Base-by-base conservation (phyloP, 768 basidiomycete species). In the Leccinum arenicola region DNA sequence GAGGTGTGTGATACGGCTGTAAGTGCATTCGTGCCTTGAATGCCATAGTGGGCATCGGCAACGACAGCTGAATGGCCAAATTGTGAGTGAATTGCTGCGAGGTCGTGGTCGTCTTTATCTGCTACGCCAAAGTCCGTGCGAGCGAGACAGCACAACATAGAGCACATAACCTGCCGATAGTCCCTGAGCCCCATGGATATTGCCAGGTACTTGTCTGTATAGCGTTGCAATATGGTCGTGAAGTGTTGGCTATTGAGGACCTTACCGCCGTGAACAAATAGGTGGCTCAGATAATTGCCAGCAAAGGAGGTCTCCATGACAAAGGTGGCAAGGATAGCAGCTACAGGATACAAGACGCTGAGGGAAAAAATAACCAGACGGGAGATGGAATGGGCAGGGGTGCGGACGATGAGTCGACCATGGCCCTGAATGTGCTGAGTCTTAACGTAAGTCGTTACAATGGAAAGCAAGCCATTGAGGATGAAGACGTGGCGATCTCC, bases 381-480 rank as follows among this genome's bases (percentile, higher is more conserved):
- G 0, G 57, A 61, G 2, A 61, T 31, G 0, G 57, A 35, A 7
- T 54, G 60, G 2, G 27, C 29, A 0, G 65, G 65, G 19, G 60
- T 60, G 2, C 50, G 58, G 31, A 63, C 49, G 3, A 64, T 58
- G 1, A 62, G 36, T 3, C 52, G 9, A 4, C 62, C 60, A 21
- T 59, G 55, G 12, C 65, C 59, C 17, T 60, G 54, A 11, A 45
- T 12, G 15, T 52, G 40, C 8, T 59, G 59, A 2, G 61, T 64
- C 25, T 69, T 69, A 0, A 57, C 52, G 35, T 68, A 69, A 1
- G 43, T 56, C 0, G 56, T 68, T 0, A 48, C 50, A 11, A 69
- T 56, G 0, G 54, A 36, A 5, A 68, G 23, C 0, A 54, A 27
- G 2, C 68, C 63, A 3, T 69, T 68, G 5, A 68, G 58, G 6